Evolutionary conservation across 208 protist species (phyloP).

Genomic region (Naegleria gruberi): DNA sequence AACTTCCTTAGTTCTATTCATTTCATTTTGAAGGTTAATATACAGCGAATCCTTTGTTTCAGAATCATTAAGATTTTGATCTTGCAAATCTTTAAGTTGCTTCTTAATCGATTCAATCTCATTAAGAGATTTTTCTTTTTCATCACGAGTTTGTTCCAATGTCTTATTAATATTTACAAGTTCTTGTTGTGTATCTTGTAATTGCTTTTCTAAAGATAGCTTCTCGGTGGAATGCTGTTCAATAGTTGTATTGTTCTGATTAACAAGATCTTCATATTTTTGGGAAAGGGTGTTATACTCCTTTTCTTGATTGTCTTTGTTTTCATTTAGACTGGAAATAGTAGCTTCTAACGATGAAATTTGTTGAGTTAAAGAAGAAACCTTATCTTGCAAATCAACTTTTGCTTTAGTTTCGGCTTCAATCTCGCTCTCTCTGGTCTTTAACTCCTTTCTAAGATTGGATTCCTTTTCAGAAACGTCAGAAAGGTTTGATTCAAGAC

Average conservation of each 20-base stretch:
- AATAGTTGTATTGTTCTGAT: background rate
- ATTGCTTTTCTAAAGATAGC: background rate
- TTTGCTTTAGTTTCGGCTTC: background rate
- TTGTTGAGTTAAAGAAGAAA: background rate
- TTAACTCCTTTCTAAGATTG: background rate
- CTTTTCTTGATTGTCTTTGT: background rate
- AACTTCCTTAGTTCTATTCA: background rate
- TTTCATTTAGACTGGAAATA: background rate
- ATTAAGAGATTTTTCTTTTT: background rate
- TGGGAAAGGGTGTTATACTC: background rate
- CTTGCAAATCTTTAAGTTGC: background rate
- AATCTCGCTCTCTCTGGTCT: background rate
- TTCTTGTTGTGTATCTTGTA: background rate
- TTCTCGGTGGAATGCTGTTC: background rate
- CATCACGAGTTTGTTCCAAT: background rate
- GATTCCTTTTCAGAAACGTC: background rate
- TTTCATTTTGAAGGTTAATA: background rate
- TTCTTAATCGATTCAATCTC: background rate
- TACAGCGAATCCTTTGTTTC: background rate
- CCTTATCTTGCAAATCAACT: background rate
- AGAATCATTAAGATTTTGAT: no score
- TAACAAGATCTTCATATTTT: background rate
- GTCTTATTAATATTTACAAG: background rate
- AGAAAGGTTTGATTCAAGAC: background rate
- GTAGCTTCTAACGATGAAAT: background rate